Evolutionary conservation across 192 early-diverging fungal species (phyloP), one percentile per base, ranked within the genome.

Genomic region (Rhizophlyctis rosea): DNA sequence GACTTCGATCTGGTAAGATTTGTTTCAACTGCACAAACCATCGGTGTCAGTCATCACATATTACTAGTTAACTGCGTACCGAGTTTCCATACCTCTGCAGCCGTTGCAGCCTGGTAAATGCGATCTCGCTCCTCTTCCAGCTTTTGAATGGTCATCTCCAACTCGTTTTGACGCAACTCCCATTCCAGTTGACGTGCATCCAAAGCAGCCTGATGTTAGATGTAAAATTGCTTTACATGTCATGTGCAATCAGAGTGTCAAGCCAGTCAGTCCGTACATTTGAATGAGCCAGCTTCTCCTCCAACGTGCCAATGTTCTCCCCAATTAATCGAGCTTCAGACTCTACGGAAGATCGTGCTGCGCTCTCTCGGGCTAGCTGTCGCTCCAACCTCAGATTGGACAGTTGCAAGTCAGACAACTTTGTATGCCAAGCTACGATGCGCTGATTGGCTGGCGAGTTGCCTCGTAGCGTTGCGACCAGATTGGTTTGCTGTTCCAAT

Each of bases 41-140:
- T 13, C 39, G 18, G 39, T 13, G 18, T 13, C 9, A 44, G 39
- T 23, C 2, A 28, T 18, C 9, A 1, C 23, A 28, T 16, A 4
- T 67, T 24, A 29, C 14, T 36, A 11, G n/a, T 14, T 24, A 31
- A 11, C 3, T 23, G 4, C 11, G 21, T 27, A 30, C 33, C 1
- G 54, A 62, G 14, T 24, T 58, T 55, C 14, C 31, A 44, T 44
- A 83, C 56, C 4, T 81, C 80, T 13, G 35, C 57, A 7, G 67
- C 39, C 0, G 70, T 66, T 3, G 80, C 61, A 4, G 61, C 67
- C 34, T 61, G 52, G 39, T 71, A 72, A 18, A 84, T 77, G 9
- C 65, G 59, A 21, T 82, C 79, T 27, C 79, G 55, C 59, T 85
- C 82, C 31, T 75, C 67, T 53, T 84, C 81, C 27, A 59, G 60